Conservation (phyloP, 192 early-diverging fungal species). For the Radiomyces spectabilis region DNA sequence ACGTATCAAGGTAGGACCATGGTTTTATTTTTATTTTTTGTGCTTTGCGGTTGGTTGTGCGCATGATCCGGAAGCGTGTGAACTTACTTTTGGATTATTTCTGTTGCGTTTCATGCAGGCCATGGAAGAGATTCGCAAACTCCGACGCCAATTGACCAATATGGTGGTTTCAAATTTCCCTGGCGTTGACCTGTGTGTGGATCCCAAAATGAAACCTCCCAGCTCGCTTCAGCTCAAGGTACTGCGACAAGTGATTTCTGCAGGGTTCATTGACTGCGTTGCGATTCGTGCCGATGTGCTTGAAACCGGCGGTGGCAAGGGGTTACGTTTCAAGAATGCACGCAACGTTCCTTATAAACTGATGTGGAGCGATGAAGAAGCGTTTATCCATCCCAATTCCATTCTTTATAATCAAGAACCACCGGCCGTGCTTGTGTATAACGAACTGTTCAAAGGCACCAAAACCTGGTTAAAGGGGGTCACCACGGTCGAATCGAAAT, state of each 20-base stretch:
- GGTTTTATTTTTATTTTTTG: not conserved
- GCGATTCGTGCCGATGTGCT: constrained; percentile 81
- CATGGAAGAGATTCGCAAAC: constrained; percentile 73
- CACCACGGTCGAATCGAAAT: constrained; percentile 67
- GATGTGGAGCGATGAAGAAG: constrained; percentile 71
- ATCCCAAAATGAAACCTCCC: constrained; percentile 62
- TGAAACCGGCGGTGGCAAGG: constrained; percentile 38
- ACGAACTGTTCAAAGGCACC: constrained; percentile 57
- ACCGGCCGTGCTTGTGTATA: constrained; percentile 65
- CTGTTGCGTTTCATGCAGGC: constrained; percentile 47
- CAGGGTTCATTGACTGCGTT: constrained; percentile 90
- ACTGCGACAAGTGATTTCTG: constrained; percentile 80
- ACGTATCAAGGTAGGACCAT: constrained; percentile 73
- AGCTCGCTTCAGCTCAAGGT: constrained; percentile 58
- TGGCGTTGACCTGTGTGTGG: constrained; percentile 45
- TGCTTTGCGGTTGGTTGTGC: not conserved
- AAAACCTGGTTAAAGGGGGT: constrained; percentile 43
- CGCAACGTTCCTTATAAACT: constrained; percentile 48
- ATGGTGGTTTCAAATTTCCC: constrained; percentile 61
- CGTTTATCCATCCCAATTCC: constrained; percentile 67
- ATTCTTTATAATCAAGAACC: constrained; percentile 52
- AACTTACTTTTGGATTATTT: too few relatives aligned
- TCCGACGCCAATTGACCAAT: constrained; percentile 67
- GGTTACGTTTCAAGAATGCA: constrained; percentile 20
- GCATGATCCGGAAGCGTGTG: too few relatives aligned